Evolutionary conservation across 176 grass and related monocot genomes (phyloP), one percentile per base, ranked within the genome.

Genomic region (Pontederia crassipes): DNA sequence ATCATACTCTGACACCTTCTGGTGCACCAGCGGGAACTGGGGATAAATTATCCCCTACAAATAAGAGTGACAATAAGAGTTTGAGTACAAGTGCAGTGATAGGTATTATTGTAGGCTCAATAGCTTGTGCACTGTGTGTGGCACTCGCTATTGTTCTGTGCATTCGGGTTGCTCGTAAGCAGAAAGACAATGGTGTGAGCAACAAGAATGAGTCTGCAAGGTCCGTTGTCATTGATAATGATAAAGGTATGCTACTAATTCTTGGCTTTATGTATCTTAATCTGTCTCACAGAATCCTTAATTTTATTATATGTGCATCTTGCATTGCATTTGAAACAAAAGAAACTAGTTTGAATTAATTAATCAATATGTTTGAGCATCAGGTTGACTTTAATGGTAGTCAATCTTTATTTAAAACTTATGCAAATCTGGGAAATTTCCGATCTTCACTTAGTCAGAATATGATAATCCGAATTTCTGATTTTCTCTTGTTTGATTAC

Each of bases 51-150:
- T 55, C 15, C 2, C 29, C 57, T 48, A 51, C 53, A 28, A 63
- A 61, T 79, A 67, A 88, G 28, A 69, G 76, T 47, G 81, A 80
- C 61, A 92, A 86, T 56, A 65, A 51, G 17, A 74, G 74, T 67
- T 75, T 98, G 55, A 45, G 65, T 26, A 76, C 65, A 78, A 85
- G 77, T 68, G 49, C 55, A 0, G 27, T 98, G 57, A 79, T 79
- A 61, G 88, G 88, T 57, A 86, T 93, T 76, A 46, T 86, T 59
- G 66, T 54, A 46, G 94, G 88, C 51, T 98, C 94, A 2, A 47
- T 77, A 60, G 61, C 83, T 72, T 84, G 54, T 73, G 79, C 57
- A 48, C 57, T 80, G 32, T 83, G 71, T 73, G 51, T 72, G 26
- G 28, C 77, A 68, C 58, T 91, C 48, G 67, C 81, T 55, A 55